Evolutionary conservation across 2,329 filamentous ascomycete genomes (phyloP), one percentile per base, ranked within the genome.

Genomic region (Cladobotryum protrusum): DNA sequence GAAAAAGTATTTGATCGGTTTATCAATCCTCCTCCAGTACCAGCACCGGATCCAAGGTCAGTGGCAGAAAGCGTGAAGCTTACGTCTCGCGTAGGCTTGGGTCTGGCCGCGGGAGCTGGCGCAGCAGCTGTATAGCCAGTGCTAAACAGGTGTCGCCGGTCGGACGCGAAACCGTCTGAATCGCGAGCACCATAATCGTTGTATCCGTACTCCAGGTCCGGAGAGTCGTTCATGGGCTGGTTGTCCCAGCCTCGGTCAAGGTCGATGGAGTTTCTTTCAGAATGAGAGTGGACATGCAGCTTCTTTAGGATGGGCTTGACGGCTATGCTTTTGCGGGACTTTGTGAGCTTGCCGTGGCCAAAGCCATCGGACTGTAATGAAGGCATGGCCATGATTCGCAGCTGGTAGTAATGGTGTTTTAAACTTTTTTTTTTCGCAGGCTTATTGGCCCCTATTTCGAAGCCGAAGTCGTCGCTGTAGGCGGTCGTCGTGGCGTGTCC

Each of bases 251-350:
- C 72, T 41, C 81, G 75, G 61, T 83, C 77, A 54, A 85, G 64
- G 57, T 85, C 82, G 52, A 84, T 65, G 42, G 81, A 84, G 59
- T 74, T 82, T 69, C 82, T 82, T 56, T 82, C 79, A 56, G 78
- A 81, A 44, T 76, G 71, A 9, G 50, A 45, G 49, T 52, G 49
- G 40, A 48, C 45, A 36, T 69, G 67, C 52, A 77, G 62, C 62
- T 82, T 83, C 64, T 82, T 82, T 47, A 85, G 67, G 41, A 84
- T 83, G 9, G 81, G 81, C 65, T 82, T 83, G 55, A 81, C 77
- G 52, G 71, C 70, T 52, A 68, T 69, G 57, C 74, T 75, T 47
- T 67, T 65, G 57, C 71, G 70, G 45, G 71, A 60, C 62, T 80
- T 81, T 59, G 70, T 63, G 56, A 66, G 59, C 51, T 65, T 66